Conservation (phyloP, 2,329 filamentous ascomycete genomes). For the Alternaria solani region DNA sequence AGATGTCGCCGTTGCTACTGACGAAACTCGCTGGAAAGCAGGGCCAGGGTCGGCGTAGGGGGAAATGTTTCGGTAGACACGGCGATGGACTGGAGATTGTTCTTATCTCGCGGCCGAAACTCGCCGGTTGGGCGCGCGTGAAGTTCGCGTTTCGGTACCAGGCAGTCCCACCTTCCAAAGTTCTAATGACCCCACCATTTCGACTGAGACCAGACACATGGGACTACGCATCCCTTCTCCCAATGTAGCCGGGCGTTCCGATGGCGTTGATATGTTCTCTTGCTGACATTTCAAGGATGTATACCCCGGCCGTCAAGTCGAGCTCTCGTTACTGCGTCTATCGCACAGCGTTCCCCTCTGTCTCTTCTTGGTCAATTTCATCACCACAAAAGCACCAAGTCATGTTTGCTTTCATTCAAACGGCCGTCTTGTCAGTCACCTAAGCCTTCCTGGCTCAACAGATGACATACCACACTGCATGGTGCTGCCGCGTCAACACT, state of each 20-base stretch:
- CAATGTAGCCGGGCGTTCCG: slow-evolving; percentile 19
- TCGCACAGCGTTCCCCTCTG: neutral
- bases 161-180: neutral
- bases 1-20: slow-evolving; percentile 37
- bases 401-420: too few relatives aligned
- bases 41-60: slow-evolving; percentile 21
- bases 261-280: neutral
- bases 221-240: slow-evolving; percentile 27
- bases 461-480: too few relatives aligned
- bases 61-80: slow-evolving; percentile 17
- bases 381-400: too few relatives aligned
- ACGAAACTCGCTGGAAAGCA: slow-evolving; percentile 23
- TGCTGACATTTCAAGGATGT: neutral
- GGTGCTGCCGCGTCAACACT: too few relatives aligned
- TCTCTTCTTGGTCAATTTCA: too few relatives aligned
- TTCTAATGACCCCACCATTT: neutral
- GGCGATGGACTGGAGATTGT: slow-evolving; percentile 22
- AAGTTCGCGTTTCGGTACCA: slow-evolving; percentile 18
- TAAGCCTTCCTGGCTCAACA: too few relatives aligned
- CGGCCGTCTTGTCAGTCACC: too few relatives aligned
- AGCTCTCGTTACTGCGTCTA: neutral
- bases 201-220: neutral
- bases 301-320: neutral
- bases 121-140: slow-evolving; percentile 19
- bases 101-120: slow-evolving; percentile 20